Percentiles rank a stretch among this genome's conserved stretches.
phyloP scores from a whole-genome alignment of 441 rosid genomes.

The Adansonia grandidieri region DNA sequence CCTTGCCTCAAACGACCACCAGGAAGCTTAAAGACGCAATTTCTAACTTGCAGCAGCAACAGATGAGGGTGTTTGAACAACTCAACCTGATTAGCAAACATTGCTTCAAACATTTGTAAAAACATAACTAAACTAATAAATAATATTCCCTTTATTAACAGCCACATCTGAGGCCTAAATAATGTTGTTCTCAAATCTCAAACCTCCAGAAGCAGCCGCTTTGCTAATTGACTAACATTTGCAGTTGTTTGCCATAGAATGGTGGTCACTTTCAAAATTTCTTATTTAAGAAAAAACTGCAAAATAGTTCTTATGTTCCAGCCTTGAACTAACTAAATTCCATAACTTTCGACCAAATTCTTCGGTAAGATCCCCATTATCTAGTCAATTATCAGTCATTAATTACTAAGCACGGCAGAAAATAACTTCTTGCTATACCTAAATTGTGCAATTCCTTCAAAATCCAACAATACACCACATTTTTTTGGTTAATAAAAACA shows the following conservation, averaged over 20 bases:
- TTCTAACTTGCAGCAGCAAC: slow-evolving; percentile 68
- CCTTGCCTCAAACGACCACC: slow-evolving; percentile 84
- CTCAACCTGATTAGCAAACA: slow-evolving; percentile 63
- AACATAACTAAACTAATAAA: background rate
- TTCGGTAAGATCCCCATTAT: background rate
- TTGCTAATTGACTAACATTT: background rate
- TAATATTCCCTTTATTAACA: background rate
- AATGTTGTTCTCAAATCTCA: background rate
- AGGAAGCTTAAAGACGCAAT: slow-evolving; percentile 75
- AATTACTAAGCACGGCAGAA: background rate
- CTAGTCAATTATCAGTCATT: background rate
- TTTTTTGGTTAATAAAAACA: background rate
- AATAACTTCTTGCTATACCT: background rate
- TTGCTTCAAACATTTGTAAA: slow-evolving; percentile 4
- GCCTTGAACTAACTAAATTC: slow-evolving; percentile 13
- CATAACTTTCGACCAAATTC: background rate
- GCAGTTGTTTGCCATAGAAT: background rate
- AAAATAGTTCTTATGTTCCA: background rate
- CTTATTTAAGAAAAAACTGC: background rate
- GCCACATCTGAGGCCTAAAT: background rate
- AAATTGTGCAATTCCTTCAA: background rate
- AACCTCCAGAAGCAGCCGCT: background rate
- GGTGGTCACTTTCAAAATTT: background rate
- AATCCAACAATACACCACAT: background rate
- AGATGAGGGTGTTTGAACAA: slow-evolving; percentile 88